Evolutionary conservation across 2,329 filamentous ascomycete species (phyloP), one percentile per base, ranked within the genome.

Genomic region (Epichloe sp.): DNA sequence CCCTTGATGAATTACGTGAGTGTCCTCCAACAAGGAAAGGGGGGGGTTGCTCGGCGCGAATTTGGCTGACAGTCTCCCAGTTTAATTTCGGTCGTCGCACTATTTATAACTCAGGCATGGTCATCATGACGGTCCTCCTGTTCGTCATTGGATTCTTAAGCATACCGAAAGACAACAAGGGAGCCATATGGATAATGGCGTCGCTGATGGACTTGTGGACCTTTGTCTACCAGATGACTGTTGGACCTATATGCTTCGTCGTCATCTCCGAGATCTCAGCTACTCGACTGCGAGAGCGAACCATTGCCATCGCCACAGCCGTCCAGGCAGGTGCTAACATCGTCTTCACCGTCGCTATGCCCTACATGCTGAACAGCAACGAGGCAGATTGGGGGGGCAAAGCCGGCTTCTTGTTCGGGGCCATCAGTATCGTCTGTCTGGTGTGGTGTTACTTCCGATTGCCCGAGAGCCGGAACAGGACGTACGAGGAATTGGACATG

Each of bases 231-330:
- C 66, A 66, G 35, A 68, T 69, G 61, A 65, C 65, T 2, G 65
- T 71, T 31, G 69, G 69, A 0, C 69, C 69, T 4, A 68, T 72
- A 35, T 65, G 65, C 51, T 71, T 70, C 62, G 69, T 66, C 19
- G 61, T 71, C 44, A 65, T 70, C 3, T 61, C 69, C 31, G 65
- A 69, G 51, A 66, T 68, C 8, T 68, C 67, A 0, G 64, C 67
- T 0, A 63, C 65, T 14, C 60, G 65, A 4, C 56, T 68, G 3
- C 61, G 65, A 0, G 59, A 61, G 0, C 62, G 62, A 17, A 67
- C 65, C 0, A 60, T 65, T 4, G 63, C 63, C 2, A 57, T 65
- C 34, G 60, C 59, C 15, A 61, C 63, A 0, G 62, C 64, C 0
- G 55, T 57, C 3, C 60, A 54, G 26, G 58, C 52, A 14, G 59